Percentiles rank a stretch among this genome's conserved stretches.
phyloP scores from a whole-genome alignment of 1,284 basidiomycete species.

The Ustilago esculenta region DNA sequence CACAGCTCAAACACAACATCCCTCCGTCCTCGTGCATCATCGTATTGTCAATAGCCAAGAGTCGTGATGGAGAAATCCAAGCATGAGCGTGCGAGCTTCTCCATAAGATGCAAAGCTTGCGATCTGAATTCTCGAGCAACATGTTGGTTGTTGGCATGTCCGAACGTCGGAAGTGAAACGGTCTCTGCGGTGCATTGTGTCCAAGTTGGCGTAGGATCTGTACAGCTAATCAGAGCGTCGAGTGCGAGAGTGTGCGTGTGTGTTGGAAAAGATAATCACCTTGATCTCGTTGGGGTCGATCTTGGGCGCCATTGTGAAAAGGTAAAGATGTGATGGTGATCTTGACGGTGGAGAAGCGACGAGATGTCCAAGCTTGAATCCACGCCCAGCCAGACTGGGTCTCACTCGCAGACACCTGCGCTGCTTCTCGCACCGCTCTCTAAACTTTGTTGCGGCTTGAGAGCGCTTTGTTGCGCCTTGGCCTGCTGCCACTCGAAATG shows the following conservation, averaged over 20 bases:
- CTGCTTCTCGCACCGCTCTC: too few relatives aligned
- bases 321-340: slow-evolving; percentile 43
- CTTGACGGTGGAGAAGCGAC: slow-evolving; percentile 29
- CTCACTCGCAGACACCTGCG: background rate
- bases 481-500: too few relatives aligned
- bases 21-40: too few relatives aligned
- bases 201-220: slow-evolving; percentile 10
- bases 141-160: background rate
- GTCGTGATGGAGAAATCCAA: too few relatives aligned
- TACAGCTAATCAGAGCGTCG: slow-evolving; percentile 21
- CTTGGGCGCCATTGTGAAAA: slow-evolving; percentile 65
- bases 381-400: background rate
- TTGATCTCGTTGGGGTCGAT: slow-evolving; percentile 90
- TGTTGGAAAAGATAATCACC: slow-evolving; percentile 52
- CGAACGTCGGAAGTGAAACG: too few relatives aligned
- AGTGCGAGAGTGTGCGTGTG: background rate
- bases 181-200: background rate
- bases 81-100: too few relatives aligned
- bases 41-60: too few relatives aligned
- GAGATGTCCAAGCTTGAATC: slow-evolving; percentile 1
- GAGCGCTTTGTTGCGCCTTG: too few relatives aligned
- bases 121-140: too few relatives aligned
- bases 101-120: too few relatives aligned
- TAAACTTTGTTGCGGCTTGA: too few relatives aligned
- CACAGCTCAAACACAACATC: too few relatives aligned